Evolutionary conservation across 2,329 filamentous ascomycete species (phyloP), one percentile per base, ranked within the genome.

Genomic region (Pseudogymnoascus sp.): DNA sequence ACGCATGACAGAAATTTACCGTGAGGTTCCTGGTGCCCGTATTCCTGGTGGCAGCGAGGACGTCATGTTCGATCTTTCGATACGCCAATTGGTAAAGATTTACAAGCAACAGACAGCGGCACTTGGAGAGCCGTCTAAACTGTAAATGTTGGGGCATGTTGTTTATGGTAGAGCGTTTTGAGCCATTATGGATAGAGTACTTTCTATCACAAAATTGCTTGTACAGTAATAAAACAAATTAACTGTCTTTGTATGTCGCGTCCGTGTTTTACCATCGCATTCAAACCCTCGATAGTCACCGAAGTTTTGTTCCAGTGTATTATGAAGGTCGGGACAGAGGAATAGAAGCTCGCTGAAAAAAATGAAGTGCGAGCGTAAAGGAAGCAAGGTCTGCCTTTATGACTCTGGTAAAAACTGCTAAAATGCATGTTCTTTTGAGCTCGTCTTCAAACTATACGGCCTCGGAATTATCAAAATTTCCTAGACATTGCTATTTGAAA

Each of bases 41-140:
- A 85, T 88, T 47, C 85, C 85, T 0, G 87, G 87, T 59, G 87
- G 88, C 1, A 85, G 82, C 5, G 88, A 91, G 70, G 88, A 91
- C 70, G 87, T 91, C 1, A 78, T 90, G 75, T 75, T 89, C 9
- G 87, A 90, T 73, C 74, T 90, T 40, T 84, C 84, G 1, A 80
- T 90, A 2, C 75, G 87, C 11, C 87, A 90, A 71, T 72, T 90
- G 62, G 84, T 88, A 37, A 89, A 90, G 77, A 82, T 88, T 57
- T 90, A 84, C 10, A 54, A 54, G 9, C 44, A 54, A 54, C 44
- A 54, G 29, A 54, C 44, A 11, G 26, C 29, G 2, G 44, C 26
- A 13, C 44, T 54, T 5, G 44, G 44, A 8, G 44, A 54, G 29
- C 26, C 44, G 4, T 54, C 44, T 17, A 54, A 54, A 17, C 26